phyloP scores from a whole-genome alignment of 768 basidiomycete genomes.

The Chiua virens region DNA sequence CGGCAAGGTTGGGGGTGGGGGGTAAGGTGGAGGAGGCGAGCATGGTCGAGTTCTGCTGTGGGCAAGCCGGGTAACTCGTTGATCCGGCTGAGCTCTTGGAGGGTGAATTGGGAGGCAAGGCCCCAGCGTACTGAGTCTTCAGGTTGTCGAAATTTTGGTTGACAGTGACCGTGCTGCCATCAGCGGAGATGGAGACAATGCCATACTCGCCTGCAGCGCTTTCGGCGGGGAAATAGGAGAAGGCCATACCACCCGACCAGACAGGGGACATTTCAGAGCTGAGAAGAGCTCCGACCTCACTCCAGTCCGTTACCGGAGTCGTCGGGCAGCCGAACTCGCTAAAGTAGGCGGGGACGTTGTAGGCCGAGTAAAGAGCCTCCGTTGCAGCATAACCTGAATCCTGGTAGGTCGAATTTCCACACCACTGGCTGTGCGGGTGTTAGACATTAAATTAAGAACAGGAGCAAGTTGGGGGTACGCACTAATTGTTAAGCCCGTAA shows the following conservation, averaged over 20 bases:
- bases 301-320: constrained; percentile 67
- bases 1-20: constrained; percentile 76
- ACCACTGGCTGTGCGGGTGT: constrained; percentile 65
- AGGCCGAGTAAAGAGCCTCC: constrained; percentile 55
- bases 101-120: constrained; percentile 65
- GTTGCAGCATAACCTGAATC: constrained; percentile 56
- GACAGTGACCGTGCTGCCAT: constrained; percentile 64
- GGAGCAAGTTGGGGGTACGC: constrained; percentile 28
- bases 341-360: constrained; percentile 85
- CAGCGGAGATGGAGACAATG: constrained; percentile 73
- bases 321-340: constrained; percentile 83
- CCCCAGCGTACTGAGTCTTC: constrained; percentile 55
- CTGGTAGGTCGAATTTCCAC: constrained; percentile 63
- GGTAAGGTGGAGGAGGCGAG: constrained; percentile 71
- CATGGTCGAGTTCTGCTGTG: constrained; percentile 56
- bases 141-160: constrained; percentile 70
- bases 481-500: constrained; percentile 89
- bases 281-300: constrained; percentile 74
- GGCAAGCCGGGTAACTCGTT: constrained; percentile 58
- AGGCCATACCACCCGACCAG: constrained; percentile 89
- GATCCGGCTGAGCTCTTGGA: constrained; percentile 51
- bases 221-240: constrained; percentile 85
- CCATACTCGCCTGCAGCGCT: constrained; percentile 77
- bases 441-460: neutral
- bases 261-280: constrained; percentile 69